Conservation (phyloP, 2,329 filamentous ascomycete species). For the Penicillium sp. region DNA sequence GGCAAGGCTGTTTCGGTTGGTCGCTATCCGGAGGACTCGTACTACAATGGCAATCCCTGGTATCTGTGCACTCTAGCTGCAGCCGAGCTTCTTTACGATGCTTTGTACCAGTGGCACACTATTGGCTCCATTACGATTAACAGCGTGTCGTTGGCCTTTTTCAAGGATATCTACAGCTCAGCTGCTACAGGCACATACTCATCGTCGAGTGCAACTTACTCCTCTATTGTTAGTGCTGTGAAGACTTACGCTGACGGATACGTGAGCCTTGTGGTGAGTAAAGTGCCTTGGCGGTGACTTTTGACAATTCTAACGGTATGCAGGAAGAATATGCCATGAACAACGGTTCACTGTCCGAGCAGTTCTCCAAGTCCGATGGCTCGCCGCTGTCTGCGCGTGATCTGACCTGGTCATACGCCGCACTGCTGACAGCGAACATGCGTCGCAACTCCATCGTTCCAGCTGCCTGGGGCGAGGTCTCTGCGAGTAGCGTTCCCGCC, state of each 20-base stretch:
- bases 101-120: slow-evolving; percentile 68
- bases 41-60: slow-evolving; percentile 80
- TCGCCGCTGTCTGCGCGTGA: slow-evolving; percentile 39
- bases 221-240: slow-evolving; percentile 58
- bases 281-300: too few relatives aligned
- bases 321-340: slow-evolving; percentile 27
- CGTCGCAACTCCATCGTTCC: slow-evolving; percentile 35
- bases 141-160: slow-evolving; percentile 66
- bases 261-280: slow-evolving; percentile 44
- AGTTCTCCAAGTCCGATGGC: slow-evolving; percentile 39
- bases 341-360: slow-evolving; percentile 41
- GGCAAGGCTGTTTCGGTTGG: slow-evolving; percentile 49
- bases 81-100: slow-evolving; percentile 77
- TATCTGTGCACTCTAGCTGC: slow-evolving; percentile 72
- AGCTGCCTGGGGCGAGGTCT: slow-evolving; percentile 33
- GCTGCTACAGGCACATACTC: slow-evolving; percentile 63
- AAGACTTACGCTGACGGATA: slow-evolving; percentile 62
- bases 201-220: slow-evolving; percentile 56
- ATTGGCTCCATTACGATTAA: slow-evolving; percentile 64
- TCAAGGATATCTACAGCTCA: slow-evolving; percentile 61
- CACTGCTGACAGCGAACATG: slow-evolving; percentile 38
- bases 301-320: not conserved
- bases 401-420: slow-evolving; percentile 48
- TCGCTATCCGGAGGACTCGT: slow-evolving; percentile 69
- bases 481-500: slow-evolving; percentile 32